These are phyloP conservation scores for Fusarium lateritium DNA, from an alignment of 2,329 filamentous ascomycete species.

Conservation along the genomic window DNA sequence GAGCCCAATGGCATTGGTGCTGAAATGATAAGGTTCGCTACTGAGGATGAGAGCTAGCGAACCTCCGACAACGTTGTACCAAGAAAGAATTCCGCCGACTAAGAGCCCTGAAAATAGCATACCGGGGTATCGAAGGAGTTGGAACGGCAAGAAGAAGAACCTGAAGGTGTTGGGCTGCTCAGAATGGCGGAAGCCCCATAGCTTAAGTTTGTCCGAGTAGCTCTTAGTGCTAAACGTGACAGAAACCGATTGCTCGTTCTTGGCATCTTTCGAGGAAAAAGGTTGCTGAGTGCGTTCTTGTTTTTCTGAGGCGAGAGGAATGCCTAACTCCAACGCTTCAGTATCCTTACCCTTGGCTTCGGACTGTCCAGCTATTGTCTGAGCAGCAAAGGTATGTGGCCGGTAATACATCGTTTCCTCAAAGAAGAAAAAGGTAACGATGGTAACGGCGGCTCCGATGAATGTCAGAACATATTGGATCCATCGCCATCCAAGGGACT, in stretches of 20 bases:
- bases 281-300: constrained; percentile 1
- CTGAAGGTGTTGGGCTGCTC: constrained; percentile 42
- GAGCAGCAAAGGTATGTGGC: constrained; percentile 1
- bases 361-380: constrained; percentile 1
- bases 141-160: constrained; percentile 36
- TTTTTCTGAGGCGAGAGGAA: not conserved
- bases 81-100: constrained; percentile 45
- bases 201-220: constrained; percentile 35
- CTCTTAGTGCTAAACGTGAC: constrained; percentile 15
- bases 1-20: constrained; percentile 6
- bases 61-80: constrained; percentile 14
- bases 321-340: not conserved
- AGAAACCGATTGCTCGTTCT: not conserved
- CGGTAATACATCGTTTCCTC: constrained; percentile 48
- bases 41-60: constrained; percentile 8
- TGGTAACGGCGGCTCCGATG: constrained; percentile 24
- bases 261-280: not conserved
- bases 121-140: constrained; percentile 32
- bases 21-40: constrained; percentile 1
- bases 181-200: constrained; percentile 38
- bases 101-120: constrained; percentile 46
- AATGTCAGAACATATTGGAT: constrained; percentile 45
- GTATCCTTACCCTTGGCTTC: not conserved
- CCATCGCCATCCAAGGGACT: constrained; percentile 42
- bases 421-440: constrained; percentile 43